Conservation (phyloP, 2,329 filamentous ascomycete species). For the Stromatinia cepivora region DNA sequence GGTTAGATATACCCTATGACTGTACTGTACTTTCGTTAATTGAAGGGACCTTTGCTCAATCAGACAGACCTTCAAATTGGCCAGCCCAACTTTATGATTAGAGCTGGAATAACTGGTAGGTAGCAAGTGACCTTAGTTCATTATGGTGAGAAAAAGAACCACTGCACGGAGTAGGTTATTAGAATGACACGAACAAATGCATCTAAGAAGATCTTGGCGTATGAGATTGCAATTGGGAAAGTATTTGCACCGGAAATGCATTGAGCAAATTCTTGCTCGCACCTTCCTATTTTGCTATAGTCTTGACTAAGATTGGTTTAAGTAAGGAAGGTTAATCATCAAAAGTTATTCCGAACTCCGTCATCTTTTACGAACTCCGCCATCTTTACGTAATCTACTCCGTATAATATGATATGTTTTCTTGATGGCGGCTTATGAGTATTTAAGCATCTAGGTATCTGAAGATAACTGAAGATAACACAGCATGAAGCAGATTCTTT, state of each 20-base stretch:
- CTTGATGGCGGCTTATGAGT: background rate
- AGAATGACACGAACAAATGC: background rate
- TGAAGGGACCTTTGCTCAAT: background rate
- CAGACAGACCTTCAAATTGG: background rate
- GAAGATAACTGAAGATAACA: background rate
- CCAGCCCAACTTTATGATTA: background rate
- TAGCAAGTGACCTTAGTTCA: too few species aligned
- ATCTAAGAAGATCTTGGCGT: background rate
- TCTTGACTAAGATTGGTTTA: too few species aligned
- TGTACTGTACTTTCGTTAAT: background rate
- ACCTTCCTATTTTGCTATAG: conserved; percentile 8
- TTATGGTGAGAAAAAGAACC: background rate
- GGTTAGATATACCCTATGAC: background rate
- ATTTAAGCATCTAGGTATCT: background rate
- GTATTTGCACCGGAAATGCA: background rate
- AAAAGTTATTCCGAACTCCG: too few species aligned
- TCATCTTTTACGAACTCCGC: too few species aligned
- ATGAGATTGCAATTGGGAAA: too few species aligned
- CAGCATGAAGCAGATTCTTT: background rate
- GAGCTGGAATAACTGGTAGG: too few species aligned
- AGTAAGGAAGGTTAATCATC: background rate
- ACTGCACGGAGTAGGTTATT: too few species aligned
- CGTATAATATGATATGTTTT: too few species aligned
- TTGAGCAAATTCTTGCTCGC: background rate
- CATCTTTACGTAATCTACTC: too few species aligned